Evolutionary conservation across 148 eudicot species (phyloP), one percentile per base, ranked within the genome.

Genomic region (Vaccinium darrowii): DNA sequence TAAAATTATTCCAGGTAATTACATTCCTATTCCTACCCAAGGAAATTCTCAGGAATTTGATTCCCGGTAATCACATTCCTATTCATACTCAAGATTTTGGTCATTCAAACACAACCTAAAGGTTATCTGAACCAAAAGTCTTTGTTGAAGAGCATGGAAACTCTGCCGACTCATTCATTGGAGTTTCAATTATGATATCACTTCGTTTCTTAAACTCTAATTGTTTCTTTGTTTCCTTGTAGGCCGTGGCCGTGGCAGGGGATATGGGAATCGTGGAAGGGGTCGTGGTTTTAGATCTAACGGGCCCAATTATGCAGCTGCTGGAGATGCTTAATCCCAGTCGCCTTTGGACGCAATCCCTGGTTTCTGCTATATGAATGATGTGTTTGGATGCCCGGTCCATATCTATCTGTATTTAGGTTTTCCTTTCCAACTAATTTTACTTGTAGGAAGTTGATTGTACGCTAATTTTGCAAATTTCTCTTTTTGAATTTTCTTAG

Each of bases 181-280:
- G 39, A 36, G 39, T 36, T 36, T 36, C 39, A 36, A 36, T 36
- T 36, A 36, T 36, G 39, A 36, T 36, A 36, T 36, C 39, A 36
- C 39, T 36, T 36, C 2, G 39, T 36, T 33, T 51, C 65, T 30
- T 27, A 30, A 23, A 27, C 27, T 25, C 2, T 43, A 43, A 43
- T 43, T 49, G 8, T 60, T 23, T 39, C 4, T 80, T 23, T 78
- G 23, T 83, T 16, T 78, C 60, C 49, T 23, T 84, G 82, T 65
- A 93, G 96, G 96, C 12, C 96, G 93, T 86, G 95, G 95, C 33
- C 95, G 94, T 83, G 94, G 95, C 18, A 91, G 95, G 91, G 94
- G 94, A 84, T 88, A 90, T 39, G 74, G 74, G 30, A 69, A 27
- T 69, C 94, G 94, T 83, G 96, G 96, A 39, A 88, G 96, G 86